phyloP scores from a whole-genome alignment of 2,329 filamentous ascomycete genomes.

The Stemphylium lycopersici region DNA sequence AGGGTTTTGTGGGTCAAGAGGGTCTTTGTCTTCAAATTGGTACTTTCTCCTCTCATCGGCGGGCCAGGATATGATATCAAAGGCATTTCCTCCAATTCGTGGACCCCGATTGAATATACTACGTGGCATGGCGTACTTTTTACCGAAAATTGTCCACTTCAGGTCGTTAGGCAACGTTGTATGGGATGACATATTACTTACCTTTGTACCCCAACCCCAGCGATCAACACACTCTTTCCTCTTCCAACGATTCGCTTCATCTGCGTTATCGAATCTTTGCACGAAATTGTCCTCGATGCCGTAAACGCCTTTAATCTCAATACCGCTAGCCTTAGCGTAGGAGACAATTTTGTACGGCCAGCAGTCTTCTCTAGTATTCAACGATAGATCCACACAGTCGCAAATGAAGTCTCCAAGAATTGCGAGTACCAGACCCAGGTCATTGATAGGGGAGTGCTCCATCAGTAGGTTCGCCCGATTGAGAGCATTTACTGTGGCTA shows the following conservation, averaged over 20 bases:
- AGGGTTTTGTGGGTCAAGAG: not conserved
- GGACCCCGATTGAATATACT: not conserved
- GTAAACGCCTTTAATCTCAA: slow-evolving; percentile 8
- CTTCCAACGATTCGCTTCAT: slow-evolving; percentile 9
- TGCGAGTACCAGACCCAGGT: slow-evolving; percentile 15
- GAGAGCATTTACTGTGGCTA: slow-evolving; percentile 17
- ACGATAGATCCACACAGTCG: slow-evolving; percentile 9
- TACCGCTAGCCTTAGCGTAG: slow-evolving; percentile 2
- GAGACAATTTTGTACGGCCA: slow-evolving; percentile 5
- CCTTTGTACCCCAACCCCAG: slow-evolving; percentile 16
- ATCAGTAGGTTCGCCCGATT: slow-evolving; percentile 13
- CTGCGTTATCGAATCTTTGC: slow-evolving; percentile 6
- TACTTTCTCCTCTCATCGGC: not conserved
- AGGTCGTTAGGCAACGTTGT: not conserved
- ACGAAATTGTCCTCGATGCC: slow-evolving; percentile 15
- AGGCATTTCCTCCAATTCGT: not conserved
- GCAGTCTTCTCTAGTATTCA: not conserved
- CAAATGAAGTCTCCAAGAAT: slow-evolving; percentile 10
- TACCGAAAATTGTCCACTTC: not conserved
- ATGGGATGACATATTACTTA: slow-evolving; percentile 3
- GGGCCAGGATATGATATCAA: slow-evolving; percentile 1
- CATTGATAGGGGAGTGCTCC: slow-evolving; percentile 13
- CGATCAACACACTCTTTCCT: slow-evolving; percentile 14
- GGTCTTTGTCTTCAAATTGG: not conserved
- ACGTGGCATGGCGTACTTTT: not conserved